phyloP scores from a whole-genome alignment of 306 rosid genomes.

The Arachis stenosperma region DNA sequence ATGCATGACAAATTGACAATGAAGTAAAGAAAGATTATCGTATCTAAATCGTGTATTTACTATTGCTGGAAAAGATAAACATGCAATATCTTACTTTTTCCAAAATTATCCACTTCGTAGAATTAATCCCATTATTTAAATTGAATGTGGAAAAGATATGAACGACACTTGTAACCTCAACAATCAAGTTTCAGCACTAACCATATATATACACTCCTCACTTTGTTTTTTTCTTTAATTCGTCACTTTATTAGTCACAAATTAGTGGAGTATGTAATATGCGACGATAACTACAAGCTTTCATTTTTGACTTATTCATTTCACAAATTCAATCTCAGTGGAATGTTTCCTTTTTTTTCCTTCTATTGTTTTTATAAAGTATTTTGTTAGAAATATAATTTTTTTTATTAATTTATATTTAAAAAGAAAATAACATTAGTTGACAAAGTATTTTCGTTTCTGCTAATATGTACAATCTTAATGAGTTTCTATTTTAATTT shows the following conservation, averaged over 20 bases:
- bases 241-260: slow-evolving; percentile 18
- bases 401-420: no score
- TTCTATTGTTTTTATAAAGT: no score
- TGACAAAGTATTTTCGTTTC: no score
- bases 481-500: no score
- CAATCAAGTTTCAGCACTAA: slow-evolving; percentile 24
- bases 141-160: background rate
- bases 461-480: no score
- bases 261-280: slow-evolving; percentile 27
- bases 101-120: slow-evolving; percentile 18
- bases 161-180: background rate
- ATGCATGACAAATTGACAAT: slow-evolving; percentile 2
- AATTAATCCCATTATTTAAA: slow-evolving; percentile 9
- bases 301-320: background rate
- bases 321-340: background rate
- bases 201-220: background rate
- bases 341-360: no score
- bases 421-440: no score
- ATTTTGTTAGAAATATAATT: no score
- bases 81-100: background rate
- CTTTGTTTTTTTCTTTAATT: no score
- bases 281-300: background rate
- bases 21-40: slow-evolving; percentile 28
- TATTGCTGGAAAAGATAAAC: background rate
- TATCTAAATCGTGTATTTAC: background rate